Evolutionary conservation across 345 rosid species (phyloP).

Genomic region (Lumnitzera littorea): DNA sequence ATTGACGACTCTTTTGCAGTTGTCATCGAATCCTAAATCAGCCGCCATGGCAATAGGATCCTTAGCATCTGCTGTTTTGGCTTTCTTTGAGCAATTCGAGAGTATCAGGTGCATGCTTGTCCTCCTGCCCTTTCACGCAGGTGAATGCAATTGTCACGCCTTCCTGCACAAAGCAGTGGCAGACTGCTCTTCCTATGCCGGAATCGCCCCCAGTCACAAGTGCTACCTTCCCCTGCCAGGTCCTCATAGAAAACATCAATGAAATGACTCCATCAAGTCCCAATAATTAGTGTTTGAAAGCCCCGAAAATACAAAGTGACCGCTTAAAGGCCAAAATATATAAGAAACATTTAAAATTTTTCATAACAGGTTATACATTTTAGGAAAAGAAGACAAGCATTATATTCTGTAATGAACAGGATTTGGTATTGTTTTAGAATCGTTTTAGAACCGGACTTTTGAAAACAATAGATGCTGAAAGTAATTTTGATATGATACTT

Average conservation of each 20-base stretch:
- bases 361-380: too few relatives aligned
- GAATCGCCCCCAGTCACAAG: conserved; percentile 73
- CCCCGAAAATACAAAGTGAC: too few relatives aligned
- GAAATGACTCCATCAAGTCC: not conserved
- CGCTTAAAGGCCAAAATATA: too few relatives aligned
- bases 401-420: too few relatives aligned
- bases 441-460: too few relatives aligned
- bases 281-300: too few relatives aligned
- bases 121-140: conserved; percentile 51
- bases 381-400: too few relatives aligned
- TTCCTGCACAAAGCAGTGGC: conserved; percentile 40
- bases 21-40: conserved; percentile 55
- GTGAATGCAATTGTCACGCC: conserved; percentile 85
- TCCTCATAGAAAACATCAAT: not conserved
- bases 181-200: conserved; percentile 79
- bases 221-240: conserved; percentile 53
- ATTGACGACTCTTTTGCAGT: conserved; percentile 54
- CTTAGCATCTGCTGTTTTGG: conserved; percentile 34
- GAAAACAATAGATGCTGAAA: too few relatives aligned
- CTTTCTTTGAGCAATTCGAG: conserved; percentile 28
- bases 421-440: too few relatives aligned
- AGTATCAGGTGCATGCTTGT: conserved; percentile 60
- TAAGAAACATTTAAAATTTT: too few relatives aligned
- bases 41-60: conserved; percentile 44
- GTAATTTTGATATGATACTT: not conserved